Base-by-base conservation (phyloP, 1,139 yeast genomes). In the Pichia kudriavzevii region DNA sequence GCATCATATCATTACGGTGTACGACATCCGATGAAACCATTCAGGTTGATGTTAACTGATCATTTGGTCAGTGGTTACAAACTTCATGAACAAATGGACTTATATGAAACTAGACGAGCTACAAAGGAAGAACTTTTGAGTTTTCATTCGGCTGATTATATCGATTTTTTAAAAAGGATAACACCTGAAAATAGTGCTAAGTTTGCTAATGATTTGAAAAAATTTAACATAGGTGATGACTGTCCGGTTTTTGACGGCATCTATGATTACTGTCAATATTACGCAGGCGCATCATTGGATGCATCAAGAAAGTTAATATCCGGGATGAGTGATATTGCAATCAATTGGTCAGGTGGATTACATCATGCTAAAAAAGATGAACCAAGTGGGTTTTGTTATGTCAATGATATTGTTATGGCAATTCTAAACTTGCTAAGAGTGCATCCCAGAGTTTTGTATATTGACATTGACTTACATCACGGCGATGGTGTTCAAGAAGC, bases 401-500 rank as follows among this genome's bases (percentile, higher is more conserved):
- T 88, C 45, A 80, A 80, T 56, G 95, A 84, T 58, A 84, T 84
- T 50, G 97, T 87, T 1, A 65, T 91, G 50, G 94, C 95, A 14
- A 88, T 91, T 42, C 75, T 91, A 49, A 94, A 91, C 57, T 68
- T 91, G 44, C 66, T 91, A 49, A 67, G 96, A 39, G 87, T 85
- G 55, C 95, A 91, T 60, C 94, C 95, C 31, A 70, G 97, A 48
- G 97, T 91, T n/a, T 67, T 91, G 48, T 91, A 91, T 57, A 81
- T 91, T 45, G 98, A 91, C 58, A 91, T 87, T 44, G 98, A 91
- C 59, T 85, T 91, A 16, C 98, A 91, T 57, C 98, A 91, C 54
- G 98, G 98, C 39, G 98, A 91, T 60, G 98, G 97, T 45, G 98
- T 91, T 21, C 96, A 91, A 60, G 97, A 91, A 59, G 97, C 97